Evolutionary conservation across 2,329 filamentous ascomycete species (phyloP), one percentile per base, ranked within the genome.

Genomic region (Sclerotinia borealis): DNA sequence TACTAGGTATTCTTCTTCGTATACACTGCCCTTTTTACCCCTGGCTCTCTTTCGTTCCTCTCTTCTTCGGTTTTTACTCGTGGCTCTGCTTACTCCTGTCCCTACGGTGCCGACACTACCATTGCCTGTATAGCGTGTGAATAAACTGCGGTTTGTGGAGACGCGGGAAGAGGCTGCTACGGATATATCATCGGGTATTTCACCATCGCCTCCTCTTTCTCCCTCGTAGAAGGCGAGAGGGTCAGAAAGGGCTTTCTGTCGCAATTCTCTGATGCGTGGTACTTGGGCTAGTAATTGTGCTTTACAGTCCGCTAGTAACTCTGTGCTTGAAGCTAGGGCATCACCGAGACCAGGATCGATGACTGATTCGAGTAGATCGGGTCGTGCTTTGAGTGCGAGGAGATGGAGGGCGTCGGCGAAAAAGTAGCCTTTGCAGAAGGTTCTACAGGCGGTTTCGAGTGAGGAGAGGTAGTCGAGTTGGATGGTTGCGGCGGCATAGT

Each of bases 1-100:
- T 64, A 96, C 88, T 6, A 99, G 84, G 75, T 99, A 99, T 76
- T 98, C 95, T 74, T 98, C 93, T 76, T 99, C 95, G 76, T 99
- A 99, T 6, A 99, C 91, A 19, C 91, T 96, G 13, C 95, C 95
- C 80, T 98, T 98, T 75, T 96, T 93, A 29, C 95, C 95, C 9
- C 92, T 82, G 0, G 95, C 95, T 19, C 93, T 86, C 83, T 99
- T 99, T 75, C 96, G 87, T 80, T 99, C 95, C 76, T 99, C 95
- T 25, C 92, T 83, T 29, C 89, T 83, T 59, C 92, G 86, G 73
- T 96, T 97, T 80, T 95, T 96, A 73, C 86, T 90, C 47, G 92
- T 96, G 64, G 89, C 89, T 15, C 92, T 84, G 56, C 87, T 90
- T 2, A 89, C 87, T 36, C 86, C 85, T 15, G 89, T 93, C 25